Evolutionary conservation across 371 early-diverging fungal species (phyloP), one percentile per base, ranked within the genome.

Genomic region (Nematocida major): DNA sequence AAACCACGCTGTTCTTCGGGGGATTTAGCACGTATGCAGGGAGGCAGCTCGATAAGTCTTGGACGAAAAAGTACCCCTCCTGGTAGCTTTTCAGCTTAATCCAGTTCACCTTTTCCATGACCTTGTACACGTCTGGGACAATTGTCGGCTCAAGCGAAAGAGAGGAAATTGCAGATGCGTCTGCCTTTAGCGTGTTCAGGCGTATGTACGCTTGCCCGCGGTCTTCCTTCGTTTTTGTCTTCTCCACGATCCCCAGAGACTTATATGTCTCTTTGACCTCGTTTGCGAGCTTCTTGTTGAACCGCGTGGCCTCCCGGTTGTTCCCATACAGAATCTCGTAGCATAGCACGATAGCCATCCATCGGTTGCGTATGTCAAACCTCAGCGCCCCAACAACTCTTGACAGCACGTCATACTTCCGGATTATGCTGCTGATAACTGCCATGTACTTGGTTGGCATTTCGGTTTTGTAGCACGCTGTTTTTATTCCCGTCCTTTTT

Each of bases 11-110:
- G 28, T 86, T 82, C 40, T 82, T 54, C 7, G 90, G 87, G 0
- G 96, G 92, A 9, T 87, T 86, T 38, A 94, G 86, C 3, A 94
- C 88, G 79, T 88, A 90, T 0, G 97, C 94, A 2, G 99, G 96
- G 68, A 97, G 89, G 82, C 96, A 96, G 30, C 81, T 82, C 2
- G 81, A 67, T 34, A 84, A 50, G 38, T 82, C 80, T 68, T 84
- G 85, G 15, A 84, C 68, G 34, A 84, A 59, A 32, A 82, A 67
- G 30, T 73, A 57, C 13, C 80, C 80, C 3, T 78, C 36, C n/a
- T 57, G 63, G 28, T 68, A 79, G 40, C 28, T 69, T 0, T 57
- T 67, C 39, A 54, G 48, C 47, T 65, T 67, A 28, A 50, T 32
- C 47, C 79, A 79, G 36, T 79, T 69, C 20, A 68, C 68, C 9